Conservation (phyloP, 495 filamentous ascomycete species). For the Xylona heveae region DNA sequence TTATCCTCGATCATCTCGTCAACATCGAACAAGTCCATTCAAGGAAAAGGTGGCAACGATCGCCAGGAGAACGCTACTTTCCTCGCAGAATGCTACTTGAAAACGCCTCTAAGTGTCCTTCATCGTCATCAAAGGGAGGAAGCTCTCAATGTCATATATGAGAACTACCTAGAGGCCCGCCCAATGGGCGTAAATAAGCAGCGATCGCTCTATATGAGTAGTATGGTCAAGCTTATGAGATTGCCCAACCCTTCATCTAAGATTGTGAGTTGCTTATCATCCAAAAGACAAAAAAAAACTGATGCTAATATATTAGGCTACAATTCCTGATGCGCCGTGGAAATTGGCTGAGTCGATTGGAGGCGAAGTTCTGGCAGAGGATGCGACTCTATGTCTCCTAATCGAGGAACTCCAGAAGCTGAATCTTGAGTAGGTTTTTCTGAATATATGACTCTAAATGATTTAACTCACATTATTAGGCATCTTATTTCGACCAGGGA, state of each 20-base stretch:
- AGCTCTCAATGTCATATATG: neutral
- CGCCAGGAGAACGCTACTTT: too few species aligned
- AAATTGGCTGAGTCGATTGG: neutral
- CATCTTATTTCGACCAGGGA: constrained; percentile 1
- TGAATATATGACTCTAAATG: neutral
- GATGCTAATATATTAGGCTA: constrained; percentile 3
- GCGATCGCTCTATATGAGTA: constrained; percentile 1
- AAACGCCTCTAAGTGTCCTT: constrained; percentile 1
- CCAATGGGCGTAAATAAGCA: neutral
- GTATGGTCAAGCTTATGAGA: constrained; percentile 4
- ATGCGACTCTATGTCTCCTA: neutral
- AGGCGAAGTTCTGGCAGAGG: neutral
- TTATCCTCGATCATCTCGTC: too few species aligned
- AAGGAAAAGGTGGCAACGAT: too few species aligned
- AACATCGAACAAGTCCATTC: too few species aligned
- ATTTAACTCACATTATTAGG: neutral
- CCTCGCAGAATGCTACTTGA: neutral
- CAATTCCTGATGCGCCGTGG: neutral
- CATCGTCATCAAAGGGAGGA: constrained; percentile 1
- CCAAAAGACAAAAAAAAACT: neutral
- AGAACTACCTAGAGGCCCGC: neutral
- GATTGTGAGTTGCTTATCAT: constrained; percentile 1
- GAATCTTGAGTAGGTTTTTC: constrained; percentile 2
- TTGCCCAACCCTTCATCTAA: constrained; percentile 3
- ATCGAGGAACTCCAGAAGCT: constrained; percentile 1